Evolutionary conservation across 345 rosid species (phyloP).

Genomic region (Gossypium stocksii): DNA sequence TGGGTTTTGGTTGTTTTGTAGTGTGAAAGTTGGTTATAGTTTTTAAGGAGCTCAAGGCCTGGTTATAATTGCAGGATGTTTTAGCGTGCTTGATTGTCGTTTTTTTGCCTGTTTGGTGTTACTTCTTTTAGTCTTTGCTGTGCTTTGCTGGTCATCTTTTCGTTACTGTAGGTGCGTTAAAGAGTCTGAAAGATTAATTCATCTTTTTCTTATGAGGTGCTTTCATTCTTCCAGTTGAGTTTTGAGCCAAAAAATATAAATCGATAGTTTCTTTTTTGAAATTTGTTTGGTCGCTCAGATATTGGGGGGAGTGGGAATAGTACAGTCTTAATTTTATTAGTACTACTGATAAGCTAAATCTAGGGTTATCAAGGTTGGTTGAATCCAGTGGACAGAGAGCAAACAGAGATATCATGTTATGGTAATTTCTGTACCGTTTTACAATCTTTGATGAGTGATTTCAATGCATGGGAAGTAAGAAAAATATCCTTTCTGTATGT

Average conservation of each 20-base stretch:
- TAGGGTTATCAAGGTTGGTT: background rate
- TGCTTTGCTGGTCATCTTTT: background rate
- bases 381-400: background rate
- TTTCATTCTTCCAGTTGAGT: background rate
- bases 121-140: background rate
- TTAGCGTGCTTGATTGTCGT: background rate
- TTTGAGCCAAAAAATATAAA: background rate
- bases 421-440: background rate
- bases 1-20: conserved; percentile 9
- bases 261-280: background rate
- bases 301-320: background rate
- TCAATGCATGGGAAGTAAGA: background rate
- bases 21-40: background rate
- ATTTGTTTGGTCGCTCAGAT: background rate
- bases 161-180: background rate
- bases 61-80: background rate
- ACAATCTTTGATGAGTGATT: background rate
- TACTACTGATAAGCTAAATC: background rate
- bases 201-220: background rate
- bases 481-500: background rate
- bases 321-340: background rate
- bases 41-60: background rate
- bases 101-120: background rate
- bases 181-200: background rate
- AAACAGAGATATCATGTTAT: background rate